Evolutionary conservation across 2,329 filamentous ascomycete genomes (phyloP).

Genomic region (Diatrype stigma): DNA sequence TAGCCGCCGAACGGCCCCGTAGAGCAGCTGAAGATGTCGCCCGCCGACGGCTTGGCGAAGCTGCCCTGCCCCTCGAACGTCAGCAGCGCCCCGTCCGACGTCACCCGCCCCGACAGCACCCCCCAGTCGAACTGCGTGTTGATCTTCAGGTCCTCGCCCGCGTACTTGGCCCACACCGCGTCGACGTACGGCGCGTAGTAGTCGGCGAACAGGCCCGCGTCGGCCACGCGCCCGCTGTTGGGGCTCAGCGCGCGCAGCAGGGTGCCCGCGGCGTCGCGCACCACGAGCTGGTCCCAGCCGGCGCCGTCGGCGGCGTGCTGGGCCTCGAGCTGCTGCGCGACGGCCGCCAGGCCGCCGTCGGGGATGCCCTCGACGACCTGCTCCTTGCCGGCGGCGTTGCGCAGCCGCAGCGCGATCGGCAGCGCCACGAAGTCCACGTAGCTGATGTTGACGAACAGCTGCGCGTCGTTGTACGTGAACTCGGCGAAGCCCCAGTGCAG

Average conservation of each 20-base stretch:
- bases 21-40: constrained; percentile 28
- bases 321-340: constrained; percentile 40
- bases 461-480: constrained; percentile 58
- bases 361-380: constrained; percentile 48
- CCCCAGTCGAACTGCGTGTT: constrained; percentile 54
- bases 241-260: constrained; percentile 51
- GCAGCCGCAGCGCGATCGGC: constrained; percentile 56
- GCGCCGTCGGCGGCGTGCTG: constrained; percentile 43
- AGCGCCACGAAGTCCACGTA: constrained; percentile 72
- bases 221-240: constrained; percentile 43
- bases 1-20: constrained; percentile 52
- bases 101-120: constrained; percentile 39
- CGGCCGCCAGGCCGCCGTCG: constrained; percentile 39
- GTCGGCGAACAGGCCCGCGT: constrained; percentile 40
- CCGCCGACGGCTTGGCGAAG: constrained; percentile 43
- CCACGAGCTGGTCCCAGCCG: constrained; percentile 49
- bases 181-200: constrained; percentile 50
- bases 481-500: constrained; percentile 65
- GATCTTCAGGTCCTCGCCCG: constrained; percentile 38
- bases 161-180: constrained; percentile 49
- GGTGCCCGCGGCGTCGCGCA: constrained; percentile 34
- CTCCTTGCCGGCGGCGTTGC: constrained; percentile 39
- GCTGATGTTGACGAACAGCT: constrained; percentile 66
- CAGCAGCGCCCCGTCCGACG: constrained; percentile 28
- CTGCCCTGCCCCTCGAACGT: constrained; percentile 35